Evolutionary conservation across 768 basidiomycete genomes (phyloP), one percentile per base, ranked within the genome.

Genomic region (Suillus sp.): DNA sequence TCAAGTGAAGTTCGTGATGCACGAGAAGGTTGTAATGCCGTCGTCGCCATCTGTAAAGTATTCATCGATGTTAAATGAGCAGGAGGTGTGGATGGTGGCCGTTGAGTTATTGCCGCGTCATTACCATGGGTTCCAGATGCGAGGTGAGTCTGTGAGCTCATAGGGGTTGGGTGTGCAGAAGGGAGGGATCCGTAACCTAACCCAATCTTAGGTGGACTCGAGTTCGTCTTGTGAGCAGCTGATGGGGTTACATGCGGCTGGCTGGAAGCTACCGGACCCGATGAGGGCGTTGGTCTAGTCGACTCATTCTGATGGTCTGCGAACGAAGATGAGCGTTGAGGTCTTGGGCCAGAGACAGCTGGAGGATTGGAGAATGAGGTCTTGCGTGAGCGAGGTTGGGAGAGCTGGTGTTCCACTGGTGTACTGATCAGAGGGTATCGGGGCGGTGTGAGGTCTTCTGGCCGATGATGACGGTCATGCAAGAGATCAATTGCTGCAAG

Each of bases 11-110:
- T 40, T 20, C 56, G 56, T 13, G 56, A 27, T 30, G 38, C 18
- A 20, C 70, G 75, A 42, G 68, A 63, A 14, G 74, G 69, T 27
- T 72, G 74, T 45, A 72, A 77, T n/a, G 75, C 66, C 14, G 67
- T 1, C 22, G 60, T 43, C 55, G 69, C 56, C 0, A 56, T 61
- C 53, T 70, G 75, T 64, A 75, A 62, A 25, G 35, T 37, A 14
- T 51, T n/a, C 11, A 56, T 43, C 18, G 75, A 72, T 7, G 72
- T 74, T 11, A 66, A 64, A 45, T 74, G 70, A 4, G 56, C 20
- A 57, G 66, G 68, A 14, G 66, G 64, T 35, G 45, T 68, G 48
- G 72, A 69, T 55, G 74, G 56, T 11, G 54, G 53, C 20, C 63
- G 71, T 25, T 75, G 70, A 4, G 47, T 37, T 30, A 60, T 61